Percentiles rank a stretch among this genome's conserved stretches.
Conservation (phyloP, 352 stramenopile species). For the Globisporangium cylindrosporum region DNA sequence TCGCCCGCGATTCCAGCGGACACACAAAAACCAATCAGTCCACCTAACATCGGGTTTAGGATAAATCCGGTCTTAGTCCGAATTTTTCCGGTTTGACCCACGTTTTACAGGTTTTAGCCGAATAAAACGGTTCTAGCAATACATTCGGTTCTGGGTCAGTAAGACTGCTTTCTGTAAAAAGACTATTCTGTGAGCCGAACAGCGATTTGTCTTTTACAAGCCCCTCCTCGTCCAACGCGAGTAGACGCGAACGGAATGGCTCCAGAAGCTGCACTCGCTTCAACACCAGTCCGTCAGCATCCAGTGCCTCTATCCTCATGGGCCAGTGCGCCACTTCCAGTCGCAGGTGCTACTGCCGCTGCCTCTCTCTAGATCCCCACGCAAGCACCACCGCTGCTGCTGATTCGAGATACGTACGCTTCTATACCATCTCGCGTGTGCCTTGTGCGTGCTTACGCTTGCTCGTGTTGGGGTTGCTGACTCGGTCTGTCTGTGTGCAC, state of each 20-base stretch:
- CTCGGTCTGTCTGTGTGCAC: neutral
- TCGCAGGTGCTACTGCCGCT: slow-evolving; percentile 6
- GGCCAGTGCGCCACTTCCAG: neutral
- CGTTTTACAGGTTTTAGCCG: neutral
- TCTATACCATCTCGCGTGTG: neutral
- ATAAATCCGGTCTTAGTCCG: neutral
- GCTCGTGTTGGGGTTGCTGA: neutral
- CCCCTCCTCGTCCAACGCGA: neutral
- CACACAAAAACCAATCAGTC: neutral
- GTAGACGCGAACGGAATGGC: neutral
- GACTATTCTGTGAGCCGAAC: neutral
- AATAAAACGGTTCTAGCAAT: neutral
- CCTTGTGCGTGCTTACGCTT: neutral
- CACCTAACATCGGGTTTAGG: neutral
- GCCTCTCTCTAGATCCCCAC: neutral
- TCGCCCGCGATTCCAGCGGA: neutral
- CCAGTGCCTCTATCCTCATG: neutral
- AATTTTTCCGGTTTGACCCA: neutral
- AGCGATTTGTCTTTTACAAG: neutral
- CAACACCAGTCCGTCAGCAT: neutral
- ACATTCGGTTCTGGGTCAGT: neutral
- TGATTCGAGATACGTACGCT: slow-evolving; percentile 11
- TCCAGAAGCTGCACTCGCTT: no score
- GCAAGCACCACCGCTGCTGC: neutral
- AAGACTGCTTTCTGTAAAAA: no score